Evolutionary conservation across 805 yeast species (phyloP), one percentile per base, ranked within the genome.

Genomic region (Ogataea angusta): DNA sequence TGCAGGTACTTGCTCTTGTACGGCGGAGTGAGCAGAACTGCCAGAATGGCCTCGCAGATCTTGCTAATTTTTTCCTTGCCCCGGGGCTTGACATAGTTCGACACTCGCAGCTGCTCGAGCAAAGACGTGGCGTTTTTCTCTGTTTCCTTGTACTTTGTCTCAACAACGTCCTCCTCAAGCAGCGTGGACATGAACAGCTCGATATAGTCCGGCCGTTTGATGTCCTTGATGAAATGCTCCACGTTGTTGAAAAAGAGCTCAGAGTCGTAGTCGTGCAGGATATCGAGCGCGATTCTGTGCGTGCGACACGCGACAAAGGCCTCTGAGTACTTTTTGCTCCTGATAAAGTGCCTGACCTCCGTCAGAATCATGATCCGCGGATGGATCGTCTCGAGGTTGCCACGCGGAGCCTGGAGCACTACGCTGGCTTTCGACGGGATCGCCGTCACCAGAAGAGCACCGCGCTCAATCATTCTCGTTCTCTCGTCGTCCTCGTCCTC

Each of bases 301-400:
- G 88, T 80, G 48, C 97, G 78, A 67, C 98, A 93, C 6, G 82
- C 75, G 31, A 76, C 51, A 53, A 91, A 89, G 0, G 99, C 99
- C n/a, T 70, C 71, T 34, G 65, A 68, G 54, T 83, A 93, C 25
- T 77, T 67, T 42, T 64, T 69, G 1, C 68, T 64, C 24, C 73
- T 68, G 46, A 93, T 87, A 49, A 73, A 72, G 24, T 73, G 69
- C 49, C 99, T 75, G 18, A 93, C 95, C 16, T 83, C 93, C 10
- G 85, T 75, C 28, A 93, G 67, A 3, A 91, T 95, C 84, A 93
- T 80, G 33, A 93, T 85, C 60, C 99, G 75, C 10, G 99, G 99
- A 55, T 79, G 82, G 14, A 93, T 85, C 0, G 98, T 89, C 62
- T 93, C 99, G 51, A 93, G 67, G 56, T 93, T 93, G 46, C 99